These are phyloP conservation scores for Penicillium sp. DNA, from an alignment of 2,329 filamentous ascomycete genomes.

Conservation along the genomic window DNA sequence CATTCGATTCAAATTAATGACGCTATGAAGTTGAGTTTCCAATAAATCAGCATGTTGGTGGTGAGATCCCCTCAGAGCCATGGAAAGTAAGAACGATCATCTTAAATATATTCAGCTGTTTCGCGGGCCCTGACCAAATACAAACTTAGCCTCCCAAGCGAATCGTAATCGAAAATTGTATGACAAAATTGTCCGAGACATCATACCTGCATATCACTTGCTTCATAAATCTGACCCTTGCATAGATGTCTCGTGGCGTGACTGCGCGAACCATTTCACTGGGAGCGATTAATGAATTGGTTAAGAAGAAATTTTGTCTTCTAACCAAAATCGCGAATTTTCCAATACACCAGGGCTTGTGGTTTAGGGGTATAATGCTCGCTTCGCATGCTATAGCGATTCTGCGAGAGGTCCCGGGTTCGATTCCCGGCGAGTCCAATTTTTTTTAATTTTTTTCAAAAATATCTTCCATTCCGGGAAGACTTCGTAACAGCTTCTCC, in stretches of 20 bases:
- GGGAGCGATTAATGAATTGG: not conserved
- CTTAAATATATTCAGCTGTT: no score
- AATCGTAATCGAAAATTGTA: no score
- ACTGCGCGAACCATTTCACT: not conserved
- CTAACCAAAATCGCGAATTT: not conserved
- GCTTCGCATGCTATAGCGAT: not conserved
- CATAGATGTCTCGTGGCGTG: not conserved
- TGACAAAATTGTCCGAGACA: no score
- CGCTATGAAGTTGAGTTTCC: no score
- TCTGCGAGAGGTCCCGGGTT: constrained; percentile 1
- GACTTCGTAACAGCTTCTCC: no score
- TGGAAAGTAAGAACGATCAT: no score
- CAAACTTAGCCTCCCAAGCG: no score
- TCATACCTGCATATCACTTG: not conserved
- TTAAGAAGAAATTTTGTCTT: not conserved
- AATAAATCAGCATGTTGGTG: no score
- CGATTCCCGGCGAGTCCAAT: not conserved
- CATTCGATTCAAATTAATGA: no score
- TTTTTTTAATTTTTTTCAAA: not conserved
- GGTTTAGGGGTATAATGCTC: not conserved
- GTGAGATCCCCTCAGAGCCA: no score
- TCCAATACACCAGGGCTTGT: not conserved
- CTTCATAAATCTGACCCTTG: not conserved
- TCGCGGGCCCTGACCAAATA: no score
- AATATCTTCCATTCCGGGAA: no score